These are phyloP conservation scores for Biscogniauxia mediterranea DNA, from an alignment of 2,329 filamentous ascomycete genomes.

Conservation along the genomic window DNA sequence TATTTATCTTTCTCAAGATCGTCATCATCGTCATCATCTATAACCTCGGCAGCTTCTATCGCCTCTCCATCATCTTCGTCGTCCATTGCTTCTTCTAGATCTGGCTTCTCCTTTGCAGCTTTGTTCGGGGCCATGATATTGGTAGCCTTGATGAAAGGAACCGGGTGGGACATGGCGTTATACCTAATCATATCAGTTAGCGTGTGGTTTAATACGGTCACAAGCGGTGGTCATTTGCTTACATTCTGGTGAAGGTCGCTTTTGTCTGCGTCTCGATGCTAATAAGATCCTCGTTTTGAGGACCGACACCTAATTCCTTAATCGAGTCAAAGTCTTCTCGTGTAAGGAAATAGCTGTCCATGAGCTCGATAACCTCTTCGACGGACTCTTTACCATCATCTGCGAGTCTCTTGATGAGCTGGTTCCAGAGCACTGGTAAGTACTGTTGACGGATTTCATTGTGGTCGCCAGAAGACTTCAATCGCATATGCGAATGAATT, in stretches of 20 bases:
- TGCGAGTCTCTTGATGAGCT: slow-evolving; percentile 72
- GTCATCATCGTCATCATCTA: slow-evolving; percentile 71
- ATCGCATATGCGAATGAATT: slow-evolving; percentile 94
- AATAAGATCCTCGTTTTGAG: slow-evolving; percentile 72
- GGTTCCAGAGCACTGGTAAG: slow-evolving; percentile 81
- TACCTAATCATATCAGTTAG: slow-evolving; percentile 56
- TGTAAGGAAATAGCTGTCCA: slow-evolving; percentile 96
- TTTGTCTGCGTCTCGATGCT: slow-evolving; percentile 85
- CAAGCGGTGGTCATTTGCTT: slow-evolving; percentile 40
- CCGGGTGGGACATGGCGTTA: slow-evolving; percentile 79
- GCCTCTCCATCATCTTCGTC: slow-evolving; percentile 78
- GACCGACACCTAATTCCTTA: slow-evolving; percentile 84
- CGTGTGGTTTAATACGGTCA: background rate
- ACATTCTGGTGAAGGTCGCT: slow-evolving; percentile 83
- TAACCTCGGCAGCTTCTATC: slow-evolving; percentile 56
- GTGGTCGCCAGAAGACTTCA: slow-evolving; percentile 84
- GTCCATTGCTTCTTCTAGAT: slow-evolving; percentile 94
- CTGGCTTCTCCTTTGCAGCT: slow-evolving; percentile 72
- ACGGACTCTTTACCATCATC: slow-evolving; percentile 79
- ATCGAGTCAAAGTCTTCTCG: slow-evolving; percentile 94
- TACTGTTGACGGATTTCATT: slow-evolving; percentile 96
- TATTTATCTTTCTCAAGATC: slow-evolving; percentile 88
- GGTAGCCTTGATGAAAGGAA: slow-evolving; percentile 95
- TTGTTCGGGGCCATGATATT: slow-evolving; percentile 72
- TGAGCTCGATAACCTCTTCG: slow-evolving; percentile 81